These are phyloP conservation scores for Suhomyces choctaworum DNA, from an alignment of 1,139 yeast species.

Conservation along the genomic window DNA sequence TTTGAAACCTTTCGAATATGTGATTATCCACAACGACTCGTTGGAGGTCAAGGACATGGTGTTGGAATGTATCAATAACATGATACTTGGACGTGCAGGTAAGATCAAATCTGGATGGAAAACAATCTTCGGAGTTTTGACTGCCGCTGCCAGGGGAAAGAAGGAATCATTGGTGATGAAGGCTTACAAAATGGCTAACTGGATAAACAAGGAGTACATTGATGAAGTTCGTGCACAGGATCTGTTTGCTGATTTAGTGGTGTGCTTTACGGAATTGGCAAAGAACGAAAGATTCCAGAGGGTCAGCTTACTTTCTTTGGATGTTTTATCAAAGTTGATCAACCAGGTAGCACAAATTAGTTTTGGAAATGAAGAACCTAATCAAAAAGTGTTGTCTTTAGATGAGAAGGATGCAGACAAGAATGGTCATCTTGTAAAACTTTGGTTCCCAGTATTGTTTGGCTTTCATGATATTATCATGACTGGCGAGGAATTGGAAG, in stretches of 20 bases:
- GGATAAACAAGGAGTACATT: conserved; percentile 62
- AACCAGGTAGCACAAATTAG: conserved; percentile 53
- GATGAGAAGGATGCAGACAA: conserved; percentile 17
- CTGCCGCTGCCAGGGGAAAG: conserved; percentile 59
- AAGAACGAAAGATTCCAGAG: conserved; percentile 84
- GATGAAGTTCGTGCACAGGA: conserved; percentile 71
- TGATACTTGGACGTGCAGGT: conserved; percentile 74
- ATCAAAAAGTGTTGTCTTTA: conserved; percentile 14
- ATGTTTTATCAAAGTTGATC: conserved; percentile 67
- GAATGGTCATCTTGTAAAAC: conserved; percentile 44
- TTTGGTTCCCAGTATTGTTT: conserved; percentile 81
- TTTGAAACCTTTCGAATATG: conserved; percentile 84
- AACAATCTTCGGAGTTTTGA: conserved; percentile 77
- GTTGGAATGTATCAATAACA: conserved; percentile 82
- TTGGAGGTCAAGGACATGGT: conserved; percentile 85
- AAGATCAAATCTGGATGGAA: conserved; percentile 94
- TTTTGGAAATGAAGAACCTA: conserved; percentile 21
- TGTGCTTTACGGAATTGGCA: conserved; percentile 76
- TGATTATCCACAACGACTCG: conserved; percentile 66
- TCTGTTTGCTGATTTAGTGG: conserved; percentile 71
- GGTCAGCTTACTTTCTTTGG: conserved; percentile 76
- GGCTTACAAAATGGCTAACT: conserved; percentile 62
- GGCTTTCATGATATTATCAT: conserved; percentile 87
- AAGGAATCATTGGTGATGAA: conserved; percentile 61
- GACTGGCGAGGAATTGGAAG: conserved; percentile 94